These are phyloP conservation scores for Starmera quercuum DNA, from an alignment of 805 yeast genomes.

Conservation along the genomic window DNA sequence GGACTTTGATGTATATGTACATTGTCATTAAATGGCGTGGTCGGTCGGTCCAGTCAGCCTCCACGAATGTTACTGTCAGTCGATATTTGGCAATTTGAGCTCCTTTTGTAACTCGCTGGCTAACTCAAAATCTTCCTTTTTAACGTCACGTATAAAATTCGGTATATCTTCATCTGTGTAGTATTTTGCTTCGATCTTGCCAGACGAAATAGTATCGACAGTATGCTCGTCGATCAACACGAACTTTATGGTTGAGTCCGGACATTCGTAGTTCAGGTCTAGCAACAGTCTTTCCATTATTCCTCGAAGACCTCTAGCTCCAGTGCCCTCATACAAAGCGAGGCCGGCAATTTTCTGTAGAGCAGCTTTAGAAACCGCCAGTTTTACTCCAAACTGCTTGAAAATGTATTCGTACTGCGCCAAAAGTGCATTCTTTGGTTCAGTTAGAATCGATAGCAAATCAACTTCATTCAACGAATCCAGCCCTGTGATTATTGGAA, in stretches of 20 bases:
- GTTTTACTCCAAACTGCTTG: conserved; percentile 41
- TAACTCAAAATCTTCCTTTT: conserved; percentile 32
- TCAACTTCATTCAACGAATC: conserved; percentile 38
- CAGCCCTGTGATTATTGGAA: conserved; percentile 45
- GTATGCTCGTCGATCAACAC: conserved; percentile 41
- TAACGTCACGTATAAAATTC: conserved; percentile 31
- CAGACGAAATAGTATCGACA: conserved; percentile 29
- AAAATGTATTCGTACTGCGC: conserved; percentile 48
- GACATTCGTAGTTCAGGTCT: conserved; percentile 50
- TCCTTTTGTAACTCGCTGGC: conserved; percentile 27
- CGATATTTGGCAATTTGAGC: conserved; percentile 10
- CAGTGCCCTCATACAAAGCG: conserved; percentile 47
- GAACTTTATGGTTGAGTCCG: conserved; percentile 45
- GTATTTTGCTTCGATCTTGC: conserved; percentile 32
- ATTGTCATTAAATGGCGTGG: too few species aligned
- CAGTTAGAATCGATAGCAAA: conserved; percentile 40
- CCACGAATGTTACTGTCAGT: too few species aligned
- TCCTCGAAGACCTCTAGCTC: conserved; percentile 53
- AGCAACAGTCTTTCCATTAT: conserved; percentile 45
- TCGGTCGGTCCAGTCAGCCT: too few species aligned
- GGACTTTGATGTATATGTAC: too few species aligned
- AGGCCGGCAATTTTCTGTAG: conserved; percentile 37
- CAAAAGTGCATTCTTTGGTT: conserved; percentile 48
- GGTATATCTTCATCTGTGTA: conserved; percentile 37
- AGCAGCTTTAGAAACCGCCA: conserved; percentile 42